Conservation (phyloP, 768 basidiomycete genomes). For the Mycena vulgaris region DNA sequence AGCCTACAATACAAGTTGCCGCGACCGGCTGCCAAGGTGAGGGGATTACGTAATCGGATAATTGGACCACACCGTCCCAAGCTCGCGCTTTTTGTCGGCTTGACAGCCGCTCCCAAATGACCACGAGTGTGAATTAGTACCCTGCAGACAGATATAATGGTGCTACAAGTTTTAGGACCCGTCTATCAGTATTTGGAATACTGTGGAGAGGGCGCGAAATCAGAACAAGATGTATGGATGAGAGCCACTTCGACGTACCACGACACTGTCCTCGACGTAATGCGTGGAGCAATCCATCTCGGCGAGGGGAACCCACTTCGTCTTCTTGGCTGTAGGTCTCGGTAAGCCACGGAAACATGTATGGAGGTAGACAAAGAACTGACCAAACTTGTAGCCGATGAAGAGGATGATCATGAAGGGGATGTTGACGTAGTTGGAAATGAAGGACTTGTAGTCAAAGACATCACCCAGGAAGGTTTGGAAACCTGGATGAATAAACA, state of each 20-base stretch:
- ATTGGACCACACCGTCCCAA: not conserved
- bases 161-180: conserved; percentile 15
- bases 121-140: conserved; percentile 12
- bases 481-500: conserved; percentile 23
- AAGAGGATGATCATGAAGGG: conserved; percentile 41
- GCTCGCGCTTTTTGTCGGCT: not conserved
- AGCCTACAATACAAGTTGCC: conserved; percentile 8
- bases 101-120: not conserved
- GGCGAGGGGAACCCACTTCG: conserved; percentile 30
- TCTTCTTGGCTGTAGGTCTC: conserved; percentile 25
- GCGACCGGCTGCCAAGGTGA: not conserved
- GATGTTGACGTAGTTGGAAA: conserved; percentile 45
- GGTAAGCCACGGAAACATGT: not conserved
- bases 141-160: conserved; percentile 20
- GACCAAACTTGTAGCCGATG: conserved; percentile 40
- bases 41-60: not conserved
- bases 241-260: conserved; percentile 21
- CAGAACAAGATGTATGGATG: not conserved
- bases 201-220: conserved; percentile 14
- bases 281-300: conserved; percentile 42
- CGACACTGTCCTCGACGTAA: conserved; percentile 40
- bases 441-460: conserved; percentile 39
- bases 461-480: conserved; percentile 27
- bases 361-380: not conserved
- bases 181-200: conserved; percentile 37